phyloP scores from a whole-genome alignment of 2,329 filamentous ascomycete species.

The Ophiobolus disseminans region DNA sequence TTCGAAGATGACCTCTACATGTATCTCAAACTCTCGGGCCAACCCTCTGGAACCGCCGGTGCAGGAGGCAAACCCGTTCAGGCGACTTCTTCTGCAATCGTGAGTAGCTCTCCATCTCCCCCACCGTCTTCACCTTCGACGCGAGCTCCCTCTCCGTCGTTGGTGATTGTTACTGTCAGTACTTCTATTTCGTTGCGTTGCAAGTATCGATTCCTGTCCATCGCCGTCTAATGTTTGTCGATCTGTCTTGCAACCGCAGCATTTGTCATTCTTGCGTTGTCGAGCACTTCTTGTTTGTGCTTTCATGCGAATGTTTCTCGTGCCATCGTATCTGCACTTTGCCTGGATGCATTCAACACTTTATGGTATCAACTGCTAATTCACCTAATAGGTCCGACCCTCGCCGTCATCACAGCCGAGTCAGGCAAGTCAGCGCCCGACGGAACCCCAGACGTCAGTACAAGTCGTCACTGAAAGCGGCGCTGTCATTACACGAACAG shows the following conservation, averaged over 20 bases:
- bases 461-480: conserved; percentile 55
- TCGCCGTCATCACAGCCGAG: conserved; percentile 21
- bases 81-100: conserved; percentile 38
- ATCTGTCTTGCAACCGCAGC: conserved; percentile 5
- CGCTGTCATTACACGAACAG: conserved; percentile 52
- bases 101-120: conserved; percentile 32
- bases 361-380: conserved; percentile 16
- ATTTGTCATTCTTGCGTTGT: conserved; percentile 6
- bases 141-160: conserved; percentile 20
- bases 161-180: conserved; percentile 41
- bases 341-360: too few species aligned
- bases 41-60: conserved; percentile 67
- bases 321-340: too few species aligned
- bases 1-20: conserved; percentile 62
- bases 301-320: too few species aligned
- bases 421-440: background rate
- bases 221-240: conserved; percentile 1
- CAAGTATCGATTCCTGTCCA: conserved; percentile 19
- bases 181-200: conserved; percentile 27
- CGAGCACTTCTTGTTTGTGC: too few species aligned
- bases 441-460: conserved; percentile 4
- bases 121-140: conserved; percentile 21
- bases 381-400: conserved; percentile 7
- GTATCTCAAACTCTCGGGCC: conserved; percentile 63
- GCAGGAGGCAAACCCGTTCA: too few species aligned